Evolutionary conservation across 2,329 filamentous ascomycete genomes (phyloP).

Genomic region (Aspergillus jensenii): DNA sequence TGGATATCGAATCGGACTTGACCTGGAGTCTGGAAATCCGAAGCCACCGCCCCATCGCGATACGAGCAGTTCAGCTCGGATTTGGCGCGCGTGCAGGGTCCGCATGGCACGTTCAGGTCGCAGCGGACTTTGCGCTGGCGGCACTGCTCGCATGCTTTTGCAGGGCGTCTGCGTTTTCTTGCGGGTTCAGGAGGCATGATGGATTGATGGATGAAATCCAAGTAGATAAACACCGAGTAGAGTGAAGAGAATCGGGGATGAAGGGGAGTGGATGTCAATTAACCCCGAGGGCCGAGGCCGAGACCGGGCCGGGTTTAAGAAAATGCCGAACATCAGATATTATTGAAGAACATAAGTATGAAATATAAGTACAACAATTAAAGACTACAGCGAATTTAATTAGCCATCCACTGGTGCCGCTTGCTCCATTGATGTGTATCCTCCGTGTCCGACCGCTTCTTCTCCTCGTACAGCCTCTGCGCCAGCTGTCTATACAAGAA

Average conservation of each 20-base stretch:
- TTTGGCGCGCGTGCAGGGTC: constrained; percentile 24
- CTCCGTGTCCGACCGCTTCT: constrained; percentile 45
- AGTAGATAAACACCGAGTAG: too few relatives aligned
- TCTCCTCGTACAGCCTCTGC: constrained; percentile 61
- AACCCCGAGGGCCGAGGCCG: neutral
- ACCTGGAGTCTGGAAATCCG: too few relatives aligned
- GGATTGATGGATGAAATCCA: too few relatives aligned
- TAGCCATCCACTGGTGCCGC: neutral
- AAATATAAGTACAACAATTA: neutral
- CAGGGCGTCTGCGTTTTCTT: constrained; percentile 29
- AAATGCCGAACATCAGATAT: neutral
- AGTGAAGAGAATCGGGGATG: too few relatives aligned
- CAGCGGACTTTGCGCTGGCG: constrained; percentile 31
- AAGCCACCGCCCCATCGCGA: constrained; percentile 5
- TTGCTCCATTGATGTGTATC: constrained; percentile 49
- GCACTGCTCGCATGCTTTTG: constrained; percentile 29
- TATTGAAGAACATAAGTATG: too few relatives aligned
- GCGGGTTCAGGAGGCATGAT: constrained; percentile 9
- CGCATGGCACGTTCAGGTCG: constrained; percentile 28
- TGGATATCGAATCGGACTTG: too few relatives aligned
- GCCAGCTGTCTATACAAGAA: constrained; percentile 66
- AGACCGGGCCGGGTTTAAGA: neutral
- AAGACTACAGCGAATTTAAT: neutral
- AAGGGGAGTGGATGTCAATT: too few relatives aligned
- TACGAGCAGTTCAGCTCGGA: constrained; percentile 25